These are phyloP conservation scores for Geosmithia putterillii DNA, from an alignment of 2,329 filamentous ascomycete genomes.

Conservation along the genomic window DNA sequence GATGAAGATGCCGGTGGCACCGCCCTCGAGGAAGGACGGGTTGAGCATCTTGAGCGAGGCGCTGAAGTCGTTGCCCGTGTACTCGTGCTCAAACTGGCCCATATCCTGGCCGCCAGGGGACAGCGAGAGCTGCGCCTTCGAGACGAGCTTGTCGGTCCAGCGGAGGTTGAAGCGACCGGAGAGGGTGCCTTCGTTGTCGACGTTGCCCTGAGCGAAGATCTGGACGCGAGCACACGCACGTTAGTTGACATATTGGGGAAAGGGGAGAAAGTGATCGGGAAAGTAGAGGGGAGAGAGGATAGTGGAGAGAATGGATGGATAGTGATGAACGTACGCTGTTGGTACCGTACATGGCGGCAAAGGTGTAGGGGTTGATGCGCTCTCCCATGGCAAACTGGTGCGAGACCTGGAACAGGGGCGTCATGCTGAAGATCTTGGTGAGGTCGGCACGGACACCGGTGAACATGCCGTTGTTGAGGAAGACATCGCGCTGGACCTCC, in stretches of 20 bases:
- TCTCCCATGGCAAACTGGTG: conserved; percentile 95
- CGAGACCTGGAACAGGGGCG: conserved; percentile 91
- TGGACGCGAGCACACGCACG: conserved; percentile 23
- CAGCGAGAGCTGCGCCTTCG: conserved; percentile 81
- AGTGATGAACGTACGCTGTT: conserved; percentile 52
- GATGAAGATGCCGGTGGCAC: conserved; percentile 88
- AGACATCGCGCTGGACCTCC: conserved; percentile 92
- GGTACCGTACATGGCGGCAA: conserved; percentile 87
- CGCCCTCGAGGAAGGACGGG: conserved; percentile 86
- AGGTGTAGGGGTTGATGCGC: conserved; percentile 85
- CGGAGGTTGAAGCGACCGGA: conserved; percentile 87
- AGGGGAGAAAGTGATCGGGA: neutral
- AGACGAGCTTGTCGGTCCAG: conserved; percentile 68
- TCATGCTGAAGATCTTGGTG: conserved; percentile 90
- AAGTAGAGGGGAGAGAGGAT: neutral
- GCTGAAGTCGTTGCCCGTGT: conserved; percentile 85
- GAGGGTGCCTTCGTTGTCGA: conserved; percentile 86
- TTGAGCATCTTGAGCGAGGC: conserved; percentile 89
- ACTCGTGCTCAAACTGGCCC: conserved; percentile 91
- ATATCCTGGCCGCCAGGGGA: conserved; percentile 73
- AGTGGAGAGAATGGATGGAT: neutral
- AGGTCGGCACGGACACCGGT: conserved; percentile 89
- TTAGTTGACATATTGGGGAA: neutral
- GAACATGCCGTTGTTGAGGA: conserved; percentile 95
- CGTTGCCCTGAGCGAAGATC: conserved; percentile 90